A percentile compares a stretch with the other conserved stretches of the same genome.
phyloP scores from a whole-genome alignment of 2,329 filamentous ascomycete genomes.

The Cadophora sp. region DNA sequence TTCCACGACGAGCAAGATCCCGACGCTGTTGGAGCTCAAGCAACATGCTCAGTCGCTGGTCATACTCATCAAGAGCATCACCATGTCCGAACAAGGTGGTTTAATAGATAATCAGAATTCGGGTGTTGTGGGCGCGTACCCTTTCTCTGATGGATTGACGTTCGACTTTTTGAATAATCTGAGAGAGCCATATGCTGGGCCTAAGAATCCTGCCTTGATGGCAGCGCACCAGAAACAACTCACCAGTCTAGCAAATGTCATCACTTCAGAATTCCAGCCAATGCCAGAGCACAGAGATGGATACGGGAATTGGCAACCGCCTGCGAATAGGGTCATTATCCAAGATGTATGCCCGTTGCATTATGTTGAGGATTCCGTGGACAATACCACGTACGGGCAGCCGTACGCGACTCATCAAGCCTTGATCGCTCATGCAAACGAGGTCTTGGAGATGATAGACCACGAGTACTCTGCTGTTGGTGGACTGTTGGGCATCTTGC shows the following conservation, averaged over 20 bases:
- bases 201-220: slow-evolving; percentile 40
- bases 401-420: slow-evolving; percentile 42
- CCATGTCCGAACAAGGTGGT: slow-evolving; percentile 46
- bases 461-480: slow-evolving; percentile 63
- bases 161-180: slow-evolving; percentile 65
- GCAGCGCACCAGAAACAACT: slow-evolving; percentile 39
- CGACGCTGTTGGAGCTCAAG: slow-evolving; percentile 63
- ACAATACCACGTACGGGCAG: slow-evolving; percentile 25
- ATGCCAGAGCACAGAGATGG: background rate
- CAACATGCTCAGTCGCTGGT: slow-evolving; percentile 64
- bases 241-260: slow-evolving; percentile 36
- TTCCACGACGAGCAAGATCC: slow-evolving; percentile 57
- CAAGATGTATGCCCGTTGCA: slow-evolving; percentile 40
- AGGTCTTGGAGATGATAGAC: slow-evolving; percentile 64
- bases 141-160: slow-evolving; percentile 53
- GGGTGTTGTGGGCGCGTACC: background rate
- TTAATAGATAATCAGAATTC: slow-evolving; percentile 38
- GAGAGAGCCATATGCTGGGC: slow-evolving; percentile 52
- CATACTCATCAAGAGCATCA: slow-evolving; percentile 57
- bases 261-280: slow-evolving; percentile 22
- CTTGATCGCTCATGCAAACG: slow-evolving; percentile 63
- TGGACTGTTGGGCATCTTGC: slow-evolving; percentile 61
- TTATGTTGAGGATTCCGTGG: slow-evolving; percentile 10
- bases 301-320: background rate
- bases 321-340: background rate